Evolutionary conservation across 2,329 filamentous ascomycete species (phyloP).

Genomic region (Monosporascus sp.): DNA sequence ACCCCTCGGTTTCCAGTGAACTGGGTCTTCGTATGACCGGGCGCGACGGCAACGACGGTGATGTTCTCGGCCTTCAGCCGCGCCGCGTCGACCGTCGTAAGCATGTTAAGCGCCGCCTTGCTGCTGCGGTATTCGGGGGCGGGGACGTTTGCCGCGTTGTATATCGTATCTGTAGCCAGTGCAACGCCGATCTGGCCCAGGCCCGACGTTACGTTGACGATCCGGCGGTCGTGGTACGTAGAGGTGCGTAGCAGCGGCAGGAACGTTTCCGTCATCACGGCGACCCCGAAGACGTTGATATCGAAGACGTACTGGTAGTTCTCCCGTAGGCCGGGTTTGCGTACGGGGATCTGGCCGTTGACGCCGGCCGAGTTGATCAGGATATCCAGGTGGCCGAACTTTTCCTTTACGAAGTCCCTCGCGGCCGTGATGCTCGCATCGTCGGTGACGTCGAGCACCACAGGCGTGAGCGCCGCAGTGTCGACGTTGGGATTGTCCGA

Average conservation of each 20-base stretch:
- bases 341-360: neutral
- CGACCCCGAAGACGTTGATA: constrained; percentile 4
- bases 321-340: neutral
- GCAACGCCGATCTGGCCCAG: neutral
- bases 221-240: constrained; percentile 1
- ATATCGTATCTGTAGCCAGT: neutral
- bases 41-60: constrained; percentile 16
- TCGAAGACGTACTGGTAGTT: constrained; percentile 1
- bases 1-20: too few species aligned
- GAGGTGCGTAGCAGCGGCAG: constrained; percentile 2
- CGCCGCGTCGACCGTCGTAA: neutral
- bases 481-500: too few species aligned
- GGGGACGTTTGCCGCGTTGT: neutral
- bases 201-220: constrained; percentile 3
- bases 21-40: too few species aligned
- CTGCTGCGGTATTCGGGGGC: neutral
- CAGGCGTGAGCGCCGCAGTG: too few species aligned
- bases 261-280: constrained; percentile 1
- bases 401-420: too few species aligned
- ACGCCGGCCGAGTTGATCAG: constrained; percentile 5
- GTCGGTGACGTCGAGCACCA: too few species aligned
- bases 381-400: constrained; percentile 3
- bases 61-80: constrained; percentile 14
- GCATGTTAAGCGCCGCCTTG: constrained; percentile 6
- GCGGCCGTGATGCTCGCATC: too few species aligned